Percentiles rank a stretch among this genome's conserved stretches.
These are phyloP conservation scores for Graphilbum ipis-grandicollis DNA, from an alignment of 2,329 filamentous ascomycete species.

Conservation along the genomic window DNA sequence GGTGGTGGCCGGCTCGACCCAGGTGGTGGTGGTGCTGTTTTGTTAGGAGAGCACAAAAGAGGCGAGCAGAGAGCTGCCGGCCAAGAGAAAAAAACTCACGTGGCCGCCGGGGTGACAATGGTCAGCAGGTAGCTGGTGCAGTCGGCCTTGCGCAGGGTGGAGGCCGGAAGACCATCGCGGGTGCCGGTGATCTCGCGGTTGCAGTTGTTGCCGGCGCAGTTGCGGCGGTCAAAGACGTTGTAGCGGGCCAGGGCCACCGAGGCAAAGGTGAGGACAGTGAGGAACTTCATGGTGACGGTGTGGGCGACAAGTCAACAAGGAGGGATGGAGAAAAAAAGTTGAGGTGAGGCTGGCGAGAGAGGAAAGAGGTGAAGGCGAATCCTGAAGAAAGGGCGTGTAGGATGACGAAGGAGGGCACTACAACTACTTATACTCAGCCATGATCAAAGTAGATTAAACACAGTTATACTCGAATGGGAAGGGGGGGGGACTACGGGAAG, in stretches of 20 bases:
- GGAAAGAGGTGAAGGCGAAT: too few relatives aligned
- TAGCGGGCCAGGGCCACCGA: slow-evolving; percentile 17
- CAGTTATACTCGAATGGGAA: too few relatives aligned
- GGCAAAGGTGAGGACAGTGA: slow-evolving; percentile 19
- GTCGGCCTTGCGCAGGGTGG: slow-evolving; percentile 14
- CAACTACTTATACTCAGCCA: too few relatives aligned
- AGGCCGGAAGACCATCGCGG: slow-evolving; percentile 23
- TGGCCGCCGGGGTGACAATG: slow-evolving; percentile 21
- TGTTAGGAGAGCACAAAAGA: background rate
- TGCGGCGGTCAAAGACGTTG: slow-evolving; percentile 17
- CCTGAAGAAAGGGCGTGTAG: too few relatives aligned
- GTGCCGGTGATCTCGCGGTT: slow-evolving; percentile 27
- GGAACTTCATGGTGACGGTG: slow-evolving; percentile 22
- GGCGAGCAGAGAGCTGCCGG: too few relatives aligned
- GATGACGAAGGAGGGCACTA: too few relatives aligned
- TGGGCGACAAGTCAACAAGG: too few relatives aligned
- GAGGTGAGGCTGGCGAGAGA: too few relatives aligned
- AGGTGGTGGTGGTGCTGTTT: slow-evolving; percentile 7
- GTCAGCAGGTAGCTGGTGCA: slow-evolving; percentile 17
- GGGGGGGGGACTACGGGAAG: too few relatives aligned
- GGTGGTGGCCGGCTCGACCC: slow-evolving; percentile 1
- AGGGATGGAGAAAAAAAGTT: too few relatives aligned
- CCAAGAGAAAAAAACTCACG: slow-evolving; percentile 14
- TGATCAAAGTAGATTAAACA: too few relatives aligned
- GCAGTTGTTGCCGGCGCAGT: slow-evolving; percentile 26